Conservation (phyloP, 1,139 yeast species). For the Geotrichum citri-aurantii region DNA sequence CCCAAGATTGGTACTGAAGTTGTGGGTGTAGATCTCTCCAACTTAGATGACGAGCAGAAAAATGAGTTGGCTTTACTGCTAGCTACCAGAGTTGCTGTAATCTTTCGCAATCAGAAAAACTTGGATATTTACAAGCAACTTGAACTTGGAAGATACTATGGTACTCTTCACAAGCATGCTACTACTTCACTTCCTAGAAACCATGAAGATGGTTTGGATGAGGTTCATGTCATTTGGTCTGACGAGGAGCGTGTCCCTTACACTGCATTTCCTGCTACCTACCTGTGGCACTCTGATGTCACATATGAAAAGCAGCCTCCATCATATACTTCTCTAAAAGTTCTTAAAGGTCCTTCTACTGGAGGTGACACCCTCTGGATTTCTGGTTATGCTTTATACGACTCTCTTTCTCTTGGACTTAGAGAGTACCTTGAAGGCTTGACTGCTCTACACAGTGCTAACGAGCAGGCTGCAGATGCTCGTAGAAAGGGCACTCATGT, state of each 20-base stretch:
- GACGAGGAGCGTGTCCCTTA: constrained; percentile 30
- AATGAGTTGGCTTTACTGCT: constrained; percentile 61
- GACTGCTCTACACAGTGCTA: constrained; percentile 62
- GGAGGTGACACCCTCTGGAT: constrained; percentile 76
- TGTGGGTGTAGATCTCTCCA: constrained; percentile 48
- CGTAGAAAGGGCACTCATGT: constrained; percentile 52
- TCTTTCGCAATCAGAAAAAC: constrained; percentile 56
- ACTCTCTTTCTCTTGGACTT: constrained; percentile 58
- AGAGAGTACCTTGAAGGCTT: constrained; percentile 51
- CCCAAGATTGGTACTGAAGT: constrained; percentile 67
- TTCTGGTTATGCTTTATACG: constrained; percentile 61
- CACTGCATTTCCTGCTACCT: constrained; percentile 27
- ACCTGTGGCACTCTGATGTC: constrained; percentile 61
- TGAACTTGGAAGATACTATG: constrained; percentile 57
- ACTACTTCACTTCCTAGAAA: constrained; percentile 62
- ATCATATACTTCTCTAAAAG: constrained; percentile 55
- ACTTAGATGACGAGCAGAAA: constrained; percentile 43
- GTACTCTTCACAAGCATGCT: constrained; percentile 67
- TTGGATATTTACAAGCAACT: constrained; percentile 48
- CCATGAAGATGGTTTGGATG: constrained; percentile 35
- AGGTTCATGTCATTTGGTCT: constrained; percentile 54
- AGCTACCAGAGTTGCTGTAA: constrained; percentile 62
- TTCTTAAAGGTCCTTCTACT: constrained; percentile 54
- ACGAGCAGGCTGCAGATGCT: constrained; percentile 59
- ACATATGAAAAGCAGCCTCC: constrained; percentile 70